These are phyloP conservation scores for Uncinocarpus reesii DNA, from an alignment of 2,329 filamentous ascomycete species.

Conservation along the genomic window DNA sequence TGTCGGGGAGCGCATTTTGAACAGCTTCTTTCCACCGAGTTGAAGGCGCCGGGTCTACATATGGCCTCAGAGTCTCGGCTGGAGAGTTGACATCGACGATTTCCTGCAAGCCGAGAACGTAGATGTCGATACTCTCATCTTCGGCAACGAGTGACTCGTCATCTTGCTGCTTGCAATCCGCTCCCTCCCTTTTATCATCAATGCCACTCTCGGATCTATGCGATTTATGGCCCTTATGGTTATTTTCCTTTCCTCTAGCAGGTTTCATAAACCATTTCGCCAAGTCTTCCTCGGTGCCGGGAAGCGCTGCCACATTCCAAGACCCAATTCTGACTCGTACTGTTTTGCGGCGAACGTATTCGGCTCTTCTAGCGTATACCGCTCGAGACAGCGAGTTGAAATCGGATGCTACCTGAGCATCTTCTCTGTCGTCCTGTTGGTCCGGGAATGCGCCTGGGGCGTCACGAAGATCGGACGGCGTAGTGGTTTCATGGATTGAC, in stretches of 20 bases:
- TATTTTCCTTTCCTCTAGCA: slow-evolving; percentile 34
- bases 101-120: slow-evolving; percentile 84
- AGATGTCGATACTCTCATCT: slow-evolving; percentile 68
- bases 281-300: slow-evolving; percentile 78
- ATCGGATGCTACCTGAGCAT: slow-evolving; percentile 20
- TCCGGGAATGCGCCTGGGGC: slow-evolving; percentile 43
- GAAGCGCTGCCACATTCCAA: slow-evolving; percentile 85
- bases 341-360: slow-evolving; percentile 65
- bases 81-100: slow-evolving; percentile 72
- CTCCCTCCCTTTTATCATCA: not conserved
- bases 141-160: slow-evolving; percentile 17
- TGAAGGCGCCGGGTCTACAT: slow-evolving; percentile 59
- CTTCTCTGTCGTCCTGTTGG: slow-evolving; percentile 18
- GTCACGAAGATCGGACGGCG: slow-evolving; percentile 21
- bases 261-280: slow-evolving; percentile 71
- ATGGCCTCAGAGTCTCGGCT: slow-evolving; percentile 65
- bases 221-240: not conserved
- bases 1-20: slow-evolving; percentile 60
- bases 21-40: slow-evolving; percentile 74
- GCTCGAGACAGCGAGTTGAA: slow-evolving; percentile 44
- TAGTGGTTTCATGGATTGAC: not conserved
- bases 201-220: not conserved
- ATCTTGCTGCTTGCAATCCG: not conserved
- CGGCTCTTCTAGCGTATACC: slow-evolving; percentile 60
- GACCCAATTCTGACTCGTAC: slow-evolving; percentile 82